phyloP scores from a whole-genome alignment of 208 protist genomes.

The Wallacemonas sp. region DNA sequence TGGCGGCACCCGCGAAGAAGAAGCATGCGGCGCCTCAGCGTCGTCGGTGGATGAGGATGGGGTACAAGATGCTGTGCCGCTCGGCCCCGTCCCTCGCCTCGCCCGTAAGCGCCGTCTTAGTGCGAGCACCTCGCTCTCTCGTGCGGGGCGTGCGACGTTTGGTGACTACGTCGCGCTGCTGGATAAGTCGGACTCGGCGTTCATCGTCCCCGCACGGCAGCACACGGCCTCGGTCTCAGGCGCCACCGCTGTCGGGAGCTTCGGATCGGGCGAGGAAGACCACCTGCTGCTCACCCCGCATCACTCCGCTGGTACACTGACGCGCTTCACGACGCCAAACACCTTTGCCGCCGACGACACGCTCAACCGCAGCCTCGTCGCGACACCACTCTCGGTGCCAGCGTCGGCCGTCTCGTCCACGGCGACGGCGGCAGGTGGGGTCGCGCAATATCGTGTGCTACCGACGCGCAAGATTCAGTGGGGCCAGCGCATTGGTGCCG shows the following conservation, averaged over 20 bases:
- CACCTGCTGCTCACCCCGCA: background rate
- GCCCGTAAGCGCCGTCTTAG: background rate
- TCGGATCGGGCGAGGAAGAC: background rate
- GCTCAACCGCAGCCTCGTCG: background rate
- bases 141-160: background rate
- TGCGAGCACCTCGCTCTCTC: background rate
- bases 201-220: background rate
- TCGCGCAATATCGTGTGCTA: slow-evolving; percentile 28
- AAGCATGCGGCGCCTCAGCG: too few species aligned
- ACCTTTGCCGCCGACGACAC: background rate
- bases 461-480: slow-evolving; percentile 54
- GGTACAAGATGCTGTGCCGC: background rate
- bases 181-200: background rate
- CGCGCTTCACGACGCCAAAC: background rate
- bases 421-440: background rate
- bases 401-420: background rate
- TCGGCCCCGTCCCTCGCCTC: background rate
- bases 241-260: background rate
- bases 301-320: background rate
- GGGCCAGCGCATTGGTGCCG: slow-evolving; percentile 53
- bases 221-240: background rate
- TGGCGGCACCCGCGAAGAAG: too few species aligned
- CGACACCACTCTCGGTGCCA: background rate
- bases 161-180: slow-evolving; percentile 1
- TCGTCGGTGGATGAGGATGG: too few species aligned